These are phyloP conservation scores for Trypanosoma grayi DNA, from an alignment of 208 protist species.

Conservation along the genomic window DNA sequence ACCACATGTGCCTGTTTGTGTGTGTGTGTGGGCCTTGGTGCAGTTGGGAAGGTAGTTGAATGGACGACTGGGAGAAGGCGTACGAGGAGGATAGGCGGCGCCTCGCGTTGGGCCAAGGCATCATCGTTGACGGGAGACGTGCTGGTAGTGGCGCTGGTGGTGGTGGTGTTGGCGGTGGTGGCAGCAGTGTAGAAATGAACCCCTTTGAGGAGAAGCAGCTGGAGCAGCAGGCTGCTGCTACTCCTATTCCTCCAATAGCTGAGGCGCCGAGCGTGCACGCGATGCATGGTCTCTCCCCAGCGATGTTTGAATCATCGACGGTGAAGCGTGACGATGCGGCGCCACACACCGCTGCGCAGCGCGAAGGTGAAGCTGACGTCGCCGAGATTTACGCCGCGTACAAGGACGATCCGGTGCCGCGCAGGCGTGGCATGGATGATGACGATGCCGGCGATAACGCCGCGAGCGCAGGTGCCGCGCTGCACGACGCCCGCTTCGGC, in stretches of 20 bases:
- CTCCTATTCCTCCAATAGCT: no score
- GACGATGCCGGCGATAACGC: not conserved
- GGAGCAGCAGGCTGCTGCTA: no score
- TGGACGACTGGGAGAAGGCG: conserved; percentile 28
- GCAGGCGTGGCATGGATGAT: not conserved
- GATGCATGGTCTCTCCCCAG: not conserved
- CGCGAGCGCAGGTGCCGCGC: not conserved
- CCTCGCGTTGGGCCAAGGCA: conserved; percentile 13
- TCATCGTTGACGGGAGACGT: not conserved
- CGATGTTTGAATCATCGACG: not conserved
- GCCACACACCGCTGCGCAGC: not conserved
- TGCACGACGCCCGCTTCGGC: conserved; percentile 16
- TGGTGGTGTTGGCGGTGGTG: not conserved
- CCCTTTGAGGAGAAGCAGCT: not conserved
- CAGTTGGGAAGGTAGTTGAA: not conserved
- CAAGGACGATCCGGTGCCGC: not conserved
- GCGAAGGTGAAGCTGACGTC: conserved; percentile 6
- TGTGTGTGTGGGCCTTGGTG: not conserved
- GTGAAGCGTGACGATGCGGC: not conserved
- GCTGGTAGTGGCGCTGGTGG: not conserved
- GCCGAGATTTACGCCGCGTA: conserved; percentile 12
- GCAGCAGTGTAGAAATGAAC: not conserved
- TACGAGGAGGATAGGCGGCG: conserved; percentile 26
- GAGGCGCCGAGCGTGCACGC: not conserved
- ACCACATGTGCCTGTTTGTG: not conserved